phyloP scores from a whole-genome alignment of 176 grass and related monocot genomes.

The Zoysia pacifica region DNA sequence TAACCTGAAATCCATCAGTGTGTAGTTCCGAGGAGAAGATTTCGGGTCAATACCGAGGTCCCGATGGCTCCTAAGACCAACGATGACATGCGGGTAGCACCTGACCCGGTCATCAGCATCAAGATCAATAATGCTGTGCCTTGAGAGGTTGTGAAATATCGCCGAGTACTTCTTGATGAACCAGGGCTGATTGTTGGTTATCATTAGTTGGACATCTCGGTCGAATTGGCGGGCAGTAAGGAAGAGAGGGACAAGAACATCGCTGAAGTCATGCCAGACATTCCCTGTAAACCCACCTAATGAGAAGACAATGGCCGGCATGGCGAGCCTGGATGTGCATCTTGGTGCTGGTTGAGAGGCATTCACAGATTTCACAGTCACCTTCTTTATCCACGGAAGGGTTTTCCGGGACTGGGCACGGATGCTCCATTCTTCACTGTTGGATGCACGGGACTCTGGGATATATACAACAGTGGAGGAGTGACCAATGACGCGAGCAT shows the following conservation, averaged over 20 bases:
- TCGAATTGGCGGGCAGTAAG: constrained; percentile 59
- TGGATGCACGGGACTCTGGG: background rate
- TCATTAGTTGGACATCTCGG: constrained; percentile 53
- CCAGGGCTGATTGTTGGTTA: constrained; percentile 57
- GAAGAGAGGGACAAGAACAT: constrained; percentile 70
- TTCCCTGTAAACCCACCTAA: constrained; percentile 67
- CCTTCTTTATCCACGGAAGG: constrained; percentile 62
- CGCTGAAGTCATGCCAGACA: constrained; percentile 70
- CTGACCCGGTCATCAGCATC: constrained; percentile 47
- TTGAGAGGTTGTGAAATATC: constrained; percentile 47
- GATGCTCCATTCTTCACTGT: constrained; percentile 44
- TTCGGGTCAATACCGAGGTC: constrained; percentile 59
- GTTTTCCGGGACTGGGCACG: constrained; percentile 53
- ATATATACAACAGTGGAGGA: constrained; percentile 48
- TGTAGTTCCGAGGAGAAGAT: constrained; percentile 47
- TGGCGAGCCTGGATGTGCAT: constrained; percentile 52
- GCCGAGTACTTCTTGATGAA: constrained; percentile 63
- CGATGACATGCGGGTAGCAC: constrained; percentile 65
- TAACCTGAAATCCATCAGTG: constrained; percentile 65
- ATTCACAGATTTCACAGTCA: constrained; percentile 45
- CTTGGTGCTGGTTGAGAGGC: constrained; percentile 28
- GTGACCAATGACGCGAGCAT: constrained; percentile 51
- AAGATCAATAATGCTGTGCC: constrained; percentile 50
- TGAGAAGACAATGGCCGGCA: constrained; percentile 67
- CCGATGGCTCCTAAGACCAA: constrained; percentile 64